phyloP scores from a whole-genome alignment of 2,329 filamentous ascomycete species.

The Tympanopsis confertula region DNA sequence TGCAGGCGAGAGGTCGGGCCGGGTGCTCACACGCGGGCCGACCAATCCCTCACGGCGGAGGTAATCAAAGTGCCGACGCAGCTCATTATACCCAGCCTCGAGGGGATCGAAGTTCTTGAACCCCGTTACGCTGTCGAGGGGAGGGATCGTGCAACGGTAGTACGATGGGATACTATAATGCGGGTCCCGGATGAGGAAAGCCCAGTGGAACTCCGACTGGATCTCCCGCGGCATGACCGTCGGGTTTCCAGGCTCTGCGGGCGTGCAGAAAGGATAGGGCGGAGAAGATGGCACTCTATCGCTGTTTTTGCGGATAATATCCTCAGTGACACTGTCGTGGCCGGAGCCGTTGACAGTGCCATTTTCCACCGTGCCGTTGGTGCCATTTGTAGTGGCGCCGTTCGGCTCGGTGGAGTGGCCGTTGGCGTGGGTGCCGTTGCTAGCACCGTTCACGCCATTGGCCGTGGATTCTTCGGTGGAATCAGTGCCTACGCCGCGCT shows the following conservation, averaged over 20 bases:
- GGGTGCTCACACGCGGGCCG: conserved; percentile 36
- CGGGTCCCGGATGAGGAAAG: conserved; percentile 56
- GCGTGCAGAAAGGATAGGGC: conserved; percentile 43
- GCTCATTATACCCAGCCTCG: conserved; percentile 52
- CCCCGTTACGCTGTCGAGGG: conserved; percentile 45
- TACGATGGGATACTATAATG: conserved; percentile 53
- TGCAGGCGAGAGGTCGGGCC: conserved; percentile 6
- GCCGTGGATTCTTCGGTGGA: conserved; percentile 8
- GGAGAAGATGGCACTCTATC: neutral
- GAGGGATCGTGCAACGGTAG: conserved; percentile 54
- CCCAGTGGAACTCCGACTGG: conserved; percentile 49
- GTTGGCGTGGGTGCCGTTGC: conserved; percentile 10
- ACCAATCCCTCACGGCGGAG: conserved; percentile 38
- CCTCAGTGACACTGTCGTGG: conserved; percentile 14
- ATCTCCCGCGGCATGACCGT: conserved; percentile 46
- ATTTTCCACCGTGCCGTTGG: conserved; percentile 12
- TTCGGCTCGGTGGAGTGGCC: conserved; percentile 6
- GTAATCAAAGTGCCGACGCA: conserved; percentile 51
- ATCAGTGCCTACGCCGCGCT: conserved; percentile 32
- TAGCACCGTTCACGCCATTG: conserved; percentile 9
- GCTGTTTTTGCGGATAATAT: neutral
- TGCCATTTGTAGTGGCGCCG: conserved; percentile 12
- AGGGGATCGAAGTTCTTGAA: conserved; percentile 49
- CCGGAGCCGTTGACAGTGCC: neutral
- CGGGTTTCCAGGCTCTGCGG: conserved; percentile 43